Base-by-base conservation (phyloP, 1,284 basidiomycete species). In the Cryptococcus sp. region DNA sequence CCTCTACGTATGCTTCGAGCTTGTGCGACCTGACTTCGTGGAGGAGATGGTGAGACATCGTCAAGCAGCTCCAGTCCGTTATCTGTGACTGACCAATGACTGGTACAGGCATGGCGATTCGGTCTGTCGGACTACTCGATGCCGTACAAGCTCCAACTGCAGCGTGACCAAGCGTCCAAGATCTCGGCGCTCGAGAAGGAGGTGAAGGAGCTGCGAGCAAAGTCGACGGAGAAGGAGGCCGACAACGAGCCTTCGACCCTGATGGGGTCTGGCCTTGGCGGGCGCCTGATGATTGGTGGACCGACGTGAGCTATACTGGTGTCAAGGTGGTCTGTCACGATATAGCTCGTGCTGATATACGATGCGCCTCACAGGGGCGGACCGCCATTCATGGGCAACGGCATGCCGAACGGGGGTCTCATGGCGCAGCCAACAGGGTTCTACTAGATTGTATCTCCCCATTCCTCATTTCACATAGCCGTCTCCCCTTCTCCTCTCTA, bases 121-220 rank as follows among this genome's bases (percentile, higher is more conserved):
- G 94, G 87, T 15, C 81, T 98, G 50, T 89, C 89, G 71, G 96
- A 98, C 78, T 97, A 95, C 80, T 89, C 89, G 70, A 94, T 92
- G 88, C 94, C 94, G 0, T 98, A 89, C 78, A 86, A 85, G 70
- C 87, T 98, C 53, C 93, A 97, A 78, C 83, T 84, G 50, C 87
- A 91, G 72, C 84, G 90, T 55, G 74, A 77, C 58, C 70, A 75
- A 60, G 50, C 66, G 1, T 66, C 61, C 24, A 70, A 70, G 66
- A 55, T 77, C 33, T 62, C 69, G 15, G 59, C 64, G n/a, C 63
- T 77, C 20, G 74, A 78, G 65, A 73, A 73, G 63, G 72, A 77
- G 60, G 56, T 78, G 46, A 71, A 70, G 57, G 77, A 77, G 57
- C 61, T 78, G 57, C 66, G 66, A 65, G 60, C 67, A 9, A 76